Conservation (phyloP, 2,329 filamentous ascomycete genomes). For the Venturia effusa region DNA sequence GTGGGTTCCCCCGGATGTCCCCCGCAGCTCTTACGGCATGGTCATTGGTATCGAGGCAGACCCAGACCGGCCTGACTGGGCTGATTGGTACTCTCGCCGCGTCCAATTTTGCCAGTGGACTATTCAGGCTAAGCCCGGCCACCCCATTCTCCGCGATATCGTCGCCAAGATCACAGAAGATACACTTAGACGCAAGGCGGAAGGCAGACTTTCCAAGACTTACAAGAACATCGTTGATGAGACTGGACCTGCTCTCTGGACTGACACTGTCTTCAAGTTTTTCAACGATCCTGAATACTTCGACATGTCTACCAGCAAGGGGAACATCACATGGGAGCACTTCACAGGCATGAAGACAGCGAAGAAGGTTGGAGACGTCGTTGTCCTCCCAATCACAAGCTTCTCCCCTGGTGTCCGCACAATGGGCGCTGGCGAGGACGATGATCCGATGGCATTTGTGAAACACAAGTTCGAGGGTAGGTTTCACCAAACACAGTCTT, state of each 20-base stretch:
- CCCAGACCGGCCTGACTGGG: constrained; percentile 85
- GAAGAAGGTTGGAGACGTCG: constrained; percentile 85
- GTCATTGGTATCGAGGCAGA: constrained; percentile 95
- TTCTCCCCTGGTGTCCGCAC: constrained; percentile 92
- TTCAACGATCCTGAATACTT: constrained; percentile 90
- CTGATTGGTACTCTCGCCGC: constrained; percentile 86
- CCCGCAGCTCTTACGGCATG: constrained; percentile 68
- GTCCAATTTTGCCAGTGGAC: constrained; percentile 99
- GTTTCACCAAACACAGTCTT: constrained; percentile 17
- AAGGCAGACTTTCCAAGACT: constrained; percentile 52
- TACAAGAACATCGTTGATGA: constrained; percentile 77
- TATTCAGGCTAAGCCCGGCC: constrained; percentile 88
- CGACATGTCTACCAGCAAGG: constrained; percentile 58
- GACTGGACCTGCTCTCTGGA: constrained; percentile 91
- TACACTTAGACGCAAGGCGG: constrained; percentile 61
- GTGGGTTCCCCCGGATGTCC: constrained; percentile 74
- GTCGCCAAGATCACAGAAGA: constrained; percentile 78
- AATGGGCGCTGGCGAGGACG: constrained; percentile 80
- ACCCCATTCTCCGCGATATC: constrained; percentile 80
- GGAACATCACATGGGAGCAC: constrained; percentile 71
- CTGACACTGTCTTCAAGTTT: constrained; percentile 81
- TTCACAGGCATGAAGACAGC: constrained; percentile 79
- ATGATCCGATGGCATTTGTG: constrained; percentile 95
- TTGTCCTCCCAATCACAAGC: constrained; percentile 89
- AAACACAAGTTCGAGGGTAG: constrained; percentile 93